Conservation (phyloP, 106 monocot species). For the Dactylorhiza incarnata region DNA sequence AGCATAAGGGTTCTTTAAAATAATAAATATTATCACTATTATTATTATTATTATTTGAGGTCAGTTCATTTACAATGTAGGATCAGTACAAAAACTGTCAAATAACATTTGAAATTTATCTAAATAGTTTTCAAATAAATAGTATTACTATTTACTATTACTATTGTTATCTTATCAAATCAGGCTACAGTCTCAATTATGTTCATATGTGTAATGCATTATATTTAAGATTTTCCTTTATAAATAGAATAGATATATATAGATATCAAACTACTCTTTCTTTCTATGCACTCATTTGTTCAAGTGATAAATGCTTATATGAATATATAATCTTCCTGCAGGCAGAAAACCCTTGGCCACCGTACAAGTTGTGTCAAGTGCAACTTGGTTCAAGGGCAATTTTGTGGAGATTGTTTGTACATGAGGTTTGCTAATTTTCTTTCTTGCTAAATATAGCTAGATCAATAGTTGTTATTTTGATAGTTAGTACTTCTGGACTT, state of each 20-base stretch:
- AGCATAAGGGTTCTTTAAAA: too few relatives aligned
- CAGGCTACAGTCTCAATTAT: too few relatives aligned
- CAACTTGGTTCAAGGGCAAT: conserved; percentile 71
- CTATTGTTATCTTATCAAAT: too few relatives aligned
- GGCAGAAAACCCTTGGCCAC: conserved; percentile 85
- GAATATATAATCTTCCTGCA: conserved; percentile 23
- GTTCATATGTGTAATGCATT: too few relatives aligned
- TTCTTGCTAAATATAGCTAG: conserved; percentile 1
- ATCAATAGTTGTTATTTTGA: not conserved
- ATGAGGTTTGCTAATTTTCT: conserved; percentile 51
- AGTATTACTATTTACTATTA: too few relatives aligned
- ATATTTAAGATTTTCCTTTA: not conserved
- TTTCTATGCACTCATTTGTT: not conserved
- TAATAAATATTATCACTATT: too few relatives aligned
- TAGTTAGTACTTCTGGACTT: not conserved
- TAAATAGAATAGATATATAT: too few relatives aligned
- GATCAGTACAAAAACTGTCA: too few relatives aligned
- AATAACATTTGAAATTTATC: too few relatives aligned
- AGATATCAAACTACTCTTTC: not conserved
- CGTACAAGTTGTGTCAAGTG: conserved; percentile 72
- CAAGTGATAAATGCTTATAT: not conserved
- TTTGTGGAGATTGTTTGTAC: conserved; percentile 91
- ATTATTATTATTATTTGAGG: too few relatives aligned
- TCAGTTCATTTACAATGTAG: too few relatives aligned
- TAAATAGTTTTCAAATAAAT: too few relatives aligned